Base-by-base conservation (phyloP, 768 basidiomycete genomes). In the Suillus sp. region DNA sequence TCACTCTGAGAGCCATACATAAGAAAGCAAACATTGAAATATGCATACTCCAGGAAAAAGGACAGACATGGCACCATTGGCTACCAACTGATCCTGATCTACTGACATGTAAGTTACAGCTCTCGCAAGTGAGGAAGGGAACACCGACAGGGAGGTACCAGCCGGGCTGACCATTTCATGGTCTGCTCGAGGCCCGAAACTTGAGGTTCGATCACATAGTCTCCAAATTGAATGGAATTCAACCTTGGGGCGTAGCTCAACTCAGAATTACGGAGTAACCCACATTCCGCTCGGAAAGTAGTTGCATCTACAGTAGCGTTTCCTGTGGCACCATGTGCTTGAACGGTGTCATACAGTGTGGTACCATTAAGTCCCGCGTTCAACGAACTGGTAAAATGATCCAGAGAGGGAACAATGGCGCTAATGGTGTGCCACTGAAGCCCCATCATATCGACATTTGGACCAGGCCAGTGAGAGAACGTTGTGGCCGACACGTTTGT, bases 301-400 rank as follows among this genome's bases (percentile, higher is more conserved):
- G 57, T 59, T 32, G 65, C 62, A 37, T 64, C 59, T 20, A 64
- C 62, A 25, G 58, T 56, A 1, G 51, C 58, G 14, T 65, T 63
- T 37, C 65, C 57, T 20, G 51, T 35, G 18, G 30, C 65, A 4
- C 50, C 10, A 25, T 38, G 40, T 27, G 56, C 58, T 25, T 25
- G 20, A 16, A 65, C n/a, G 4, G 43, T 60, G 22, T 65, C 65
- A 16, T 65, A 64, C 3, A 65, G 34, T n/a, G 65, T 65, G 8
- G 38, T 7, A 54, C 47, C 38, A 2, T 30, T 7, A n/a, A 65
- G 25, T 16, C 65, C 65, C 16, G 30, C 27, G 11, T 37, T 53
- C 10, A 34, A 45, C 1, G 56, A 25, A 27, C 57, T 59, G 34
- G 51, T 18, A 18, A 63, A 51, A 27, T 43, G 58, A 8, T 32